Conservation (phyloP, 495 filamentous ascomycete species). For the Bombardia bombarda region DNA sequence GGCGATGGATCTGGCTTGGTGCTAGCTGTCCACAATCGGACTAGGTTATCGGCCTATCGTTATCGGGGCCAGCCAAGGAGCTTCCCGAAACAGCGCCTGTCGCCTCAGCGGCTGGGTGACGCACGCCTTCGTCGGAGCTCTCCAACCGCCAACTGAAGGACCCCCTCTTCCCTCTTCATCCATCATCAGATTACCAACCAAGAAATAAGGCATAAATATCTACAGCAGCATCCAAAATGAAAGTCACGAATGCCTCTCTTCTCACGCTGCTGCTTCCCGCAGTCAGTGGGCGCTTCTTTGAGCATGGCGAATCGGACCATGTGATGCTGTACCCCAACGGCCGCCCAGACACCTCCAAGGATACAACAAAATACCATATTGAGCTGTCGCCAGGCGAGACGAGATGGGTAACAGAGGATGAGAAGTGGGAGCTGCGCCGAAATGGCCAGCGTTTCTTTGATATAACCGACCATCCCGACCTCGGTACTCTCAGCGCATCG, state of each 20-base stretch:
- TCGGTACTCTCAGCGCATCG: conserved; percentile 37
- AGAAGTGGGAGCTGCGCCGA: conserved; percentile 85
- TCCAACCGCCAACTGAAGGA: too few relatives aligned
- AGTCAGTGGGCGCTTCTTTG: conserved; percentile 44
- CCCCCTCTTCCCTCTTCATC: neutral
- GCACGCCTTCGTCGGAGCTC: too few relatives aligned
- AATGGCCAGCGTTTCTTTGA: conserved; percentile 89
- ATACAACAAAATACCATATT: conserved; percentile 60
- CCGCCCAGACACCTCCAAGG: conserved; percentile 17
- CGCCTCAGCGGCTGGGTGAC: too few relatives aligned
- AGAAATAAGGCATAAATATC: conserved; percentile 1
- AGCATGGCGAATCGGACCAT: conserved; percentile 33
- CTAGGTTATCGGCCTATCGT: too few relatives aligned
- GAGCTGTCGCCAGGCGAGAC: conserved; percentile 83
- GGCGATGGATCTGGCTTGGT: too few relatives aligned
- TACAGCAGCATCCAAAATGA: conserved; percentile 16
- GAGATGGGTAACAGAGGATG: conserved; percentile 81
- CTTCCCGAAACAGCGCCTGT: too few relatives aligned
- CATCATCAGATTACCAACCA: neutral
- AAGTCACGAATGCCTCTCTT: conserved; percentile 36
- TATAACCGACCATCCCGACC: conserved; percentile 64
- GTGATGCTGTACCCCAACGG: conserved; percentile 29
- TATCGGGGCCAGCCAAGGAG: too few relatives aligned
- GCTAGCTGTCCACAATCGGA: too few relatives aligned
- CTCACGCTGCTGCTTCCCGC: conserved; percentile 41